phyloP scores from a whole-genome alignment of 2,329 filamentous ascomycete species.

The Periconia sp. region DNA sequence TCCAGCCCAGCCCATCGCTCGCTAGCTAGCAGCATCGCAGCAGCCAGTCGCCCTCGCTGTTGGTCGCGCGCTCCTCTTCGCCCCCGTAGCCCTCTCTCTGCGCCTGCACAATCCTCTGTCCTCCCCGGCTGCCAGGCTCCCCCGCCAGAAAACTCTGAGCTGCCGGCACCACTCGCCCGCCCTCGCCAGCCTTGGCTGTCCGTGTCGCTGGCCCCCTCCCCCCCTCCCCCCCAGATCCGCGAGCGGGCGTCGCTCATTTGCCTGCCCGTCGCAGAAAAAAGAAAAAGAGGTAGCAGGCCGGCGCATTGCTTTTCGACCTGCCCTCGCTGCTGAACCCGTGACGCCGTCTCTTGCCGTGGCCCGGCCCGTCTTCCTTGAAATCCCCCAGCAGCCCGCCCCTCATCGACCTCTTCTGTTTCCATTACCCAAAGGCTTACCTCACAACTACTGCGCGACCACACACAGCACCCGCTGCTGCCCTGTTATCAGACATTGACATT shows the following conservation, averaged over 20 bases:
- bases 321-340: too few species aligned
- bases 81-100: too few species aligned
- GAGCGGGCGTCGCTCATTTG: conserved; percentile 32
- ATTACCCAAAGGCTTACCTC: conserved; percentile 57
- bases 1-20: too few species aligned
- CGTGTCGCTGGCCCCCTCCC: conserved; percentile 12
- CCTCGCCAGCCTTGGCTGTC: background rate
- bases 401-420: conserved; percentile 42
- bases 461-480: conserved; percentile 32
- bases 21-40: too few species aligned
- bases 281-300: too few species aligned
- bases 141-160: conserved; percentile 36
- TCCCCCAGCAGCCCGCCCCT: conserved; percentile 24
- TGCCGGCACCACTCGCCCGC: conserved; percentile 2
- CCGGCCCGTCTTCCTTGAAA: conserved; percentile 41
- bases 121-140: too few species aligned
- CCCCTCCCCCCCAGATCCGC: conserved; percentile 23
- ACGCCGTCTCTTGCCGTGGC: conserved; percentile 16
- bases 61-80: too few species aligned
- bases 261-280: conserved; percentile 18
- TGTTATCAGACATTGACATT: conserved; percentile 55
- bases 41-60: too few species aligned
- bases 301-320: too few species aligned
- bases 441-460: conserved; percentile 49
- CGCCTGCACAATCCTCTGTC: background rate